Base-by-base conservation (phyloP, 208 protist genomes). In the Acanthamoeba rhysodes region DNA sequence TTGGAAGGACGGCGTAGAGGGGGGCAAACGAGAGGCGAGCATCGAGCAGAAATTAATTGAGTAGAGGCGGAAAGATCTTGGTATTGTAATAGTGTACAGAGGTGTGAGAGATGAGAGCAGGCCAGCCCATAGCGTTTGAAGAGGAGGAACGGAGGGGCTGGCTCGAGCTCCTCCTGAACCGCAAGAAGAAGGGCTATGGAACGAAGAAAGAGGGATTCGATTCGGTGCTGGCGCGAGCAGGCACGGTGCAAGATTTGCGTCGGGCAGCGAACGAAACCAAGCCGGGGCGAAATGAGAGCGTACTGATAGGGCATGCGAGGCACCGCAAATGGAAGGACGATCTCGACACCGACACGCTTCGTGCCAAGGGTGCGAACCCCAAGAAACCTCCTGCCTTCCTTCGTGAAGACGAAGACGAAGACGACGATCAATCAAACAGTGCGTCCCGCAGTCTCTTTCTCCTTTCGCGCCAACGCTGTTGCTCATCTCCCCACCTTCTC, bases 291-390 rank as follows among this genome's bases (percentile, higher is more conserved):
- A 41, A 78, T 78, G 70, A 78, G 34, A 78, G 32, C 70, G 32
- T 78, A 45, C 34, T 41, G 6, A 50, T 50, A 18, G 74, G 53
- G 24, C 22, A 37, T 1, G 27, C 53, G 45, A 14, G 37, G 27
- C 50, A 62, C 45, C 45, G 80, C 45, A 64, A 88, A n/a, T 55
- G 80, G 80, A 88, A 55, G 80, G 80, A 88, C 45, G 80, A 88
- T 32, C 32, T n/a, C 2, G 80, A 88, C 80, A 41, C 45, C 29
- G 45, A 78, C 5, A 34, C 70, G 16, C 16, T 78, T 32, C 32
- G 12, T 24, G 32, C 32, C 1, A 41, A 16, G 34, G 70, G 0
- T 20, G 4, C 32, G 4, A 32, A 41, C 32, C 70, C 16, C 32
- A 18, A 18, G 2, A n/a, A 53, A 10, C 16, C 80, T 55, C 8